Percentiles rank a stretch among this genome's conserved stretches.
Evolutionary conservation across 1,284 basidiomycete genomes (phyloP).

Genomic region (Prillingera fragicola): DNA sequence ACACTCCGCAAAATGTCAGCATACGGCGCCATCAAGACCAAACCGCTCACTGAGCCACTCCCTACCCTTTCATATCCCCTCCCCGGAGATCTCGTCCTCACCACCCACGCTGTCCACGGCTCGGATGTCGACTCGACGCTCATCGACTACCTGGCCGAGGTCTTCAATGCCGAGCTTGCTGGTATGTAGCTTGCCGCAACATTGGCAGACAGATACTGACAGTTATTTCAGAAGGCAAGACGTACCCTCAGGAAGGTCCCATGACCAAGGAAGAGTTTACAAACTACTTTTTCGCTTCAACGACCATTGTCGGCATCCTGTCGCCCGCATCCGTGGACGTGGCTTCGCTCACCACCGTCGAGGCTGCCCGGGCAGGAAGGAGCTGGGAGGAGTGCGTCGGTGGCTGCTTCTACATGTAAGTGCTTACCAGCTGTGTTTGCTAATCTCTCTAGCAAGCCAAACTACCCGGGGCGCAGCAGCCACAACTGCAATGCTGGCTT

Average conservation of each 20-base stretch:
- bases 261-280: conserved; percentile 59
- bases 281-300: conserved; percentile 64
- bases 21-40: conserved; percentile 51
- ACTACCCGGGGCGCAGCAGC: conserved; percentile 86
- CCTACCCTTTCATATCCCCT: conserved; percentile 42
- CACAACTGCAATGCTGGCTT: conserved; percentile 70
- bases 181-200: no score
- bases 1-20: conserved; percentile 40
- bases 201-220: neutral
- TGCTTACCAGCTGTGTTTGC: conserved; percentile 9
- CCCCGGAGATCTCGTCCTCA: conserved; percentile 34
- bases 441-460: conserved; percentile 64
- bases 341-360: conserved; percentile 14
- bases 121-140: conserved; percentile 54
- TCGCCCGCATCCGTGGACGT: conserved; percentile 28
- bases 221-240: conserved; percentile 54
- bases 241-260: conserved; percentile 73
- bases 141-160: conserved; percentile 57
- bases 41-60: conserved; percentile 30
- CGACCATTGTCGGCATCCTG: conserved; percentile 66
- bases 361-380: conserved; percentile 44
- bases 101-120: conserved; percentile 62
- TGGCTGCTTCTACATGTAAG: conserved; percentile 74
- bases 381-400: conserved; percentile 65
- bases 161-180: conserved; percentile 69